A percentile compares a stretch with the other conserved stretches of the same genome.
Evolutionary conservation across 2,329 filamentous ascomycete genomes (phyloP).

Genomic region (Botryotinia convoluta): DNA sequence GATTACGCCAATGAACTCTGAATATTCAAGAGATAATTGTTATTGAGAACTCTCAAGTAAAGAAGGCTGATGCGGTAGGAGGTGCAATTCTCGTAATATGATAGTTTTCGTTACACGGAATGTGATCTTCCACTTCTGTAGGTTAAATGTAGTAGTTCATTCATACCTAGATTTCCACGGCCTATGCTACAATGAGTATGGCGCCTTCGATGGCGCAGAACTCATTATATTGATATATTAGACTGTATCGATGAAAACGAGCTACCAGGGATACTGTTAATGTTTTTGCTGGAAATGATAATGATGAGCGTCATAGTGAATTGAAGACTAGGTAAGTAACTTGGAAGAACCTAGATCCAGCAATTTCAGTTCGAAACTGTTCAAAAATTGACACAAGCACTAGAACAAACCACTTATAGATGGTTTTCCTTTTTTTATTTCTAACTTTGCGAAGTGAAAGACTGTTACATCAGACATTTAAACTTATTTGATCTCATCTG

Average conservation of each 20-base stretch:
- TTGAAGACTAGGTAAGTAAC: background rate
- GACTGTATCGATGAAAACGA: background rate
- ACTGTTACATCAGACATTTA: background rate
- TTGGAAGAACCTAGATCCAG: background rate
- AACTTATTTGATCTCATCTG: background rate
- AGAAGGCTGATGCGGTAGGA: background rate
- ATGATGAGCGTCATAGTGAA: background rate
- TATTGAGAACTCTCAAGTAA: background rate
- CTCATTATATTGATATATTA: background rate
- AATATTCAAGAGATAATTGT: background rate
- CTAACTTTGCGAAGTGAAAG: background rate
- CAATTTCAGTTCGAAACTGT: background rate
- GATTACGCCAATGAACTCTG: background rate
- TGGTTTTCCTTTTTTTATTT: accelerated
- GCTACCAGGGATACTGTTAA: background rate
- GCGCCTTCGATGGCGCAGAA: background rate
- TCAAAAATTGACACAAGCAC: accelerated
- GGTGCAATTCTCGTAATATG: background rate
- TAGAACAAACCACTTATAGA: background rate
- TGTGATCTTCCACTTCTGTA: background rate
- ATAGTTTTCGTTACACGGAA: background rate
- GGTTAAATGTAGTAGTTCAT: background rate
- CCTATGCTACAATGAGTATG: background rate
- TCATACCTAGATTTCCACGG: background rate
- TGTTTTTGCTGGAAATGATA: background rate